A percentile compares a stretch with the other conserved stretches of the same genome.
These are phyloP conservation scores for Fusarium keratoplasticum DNA, from an alignment of 2,329 filamentous ascomycete species.

Conservation along the genomic window DNA sequence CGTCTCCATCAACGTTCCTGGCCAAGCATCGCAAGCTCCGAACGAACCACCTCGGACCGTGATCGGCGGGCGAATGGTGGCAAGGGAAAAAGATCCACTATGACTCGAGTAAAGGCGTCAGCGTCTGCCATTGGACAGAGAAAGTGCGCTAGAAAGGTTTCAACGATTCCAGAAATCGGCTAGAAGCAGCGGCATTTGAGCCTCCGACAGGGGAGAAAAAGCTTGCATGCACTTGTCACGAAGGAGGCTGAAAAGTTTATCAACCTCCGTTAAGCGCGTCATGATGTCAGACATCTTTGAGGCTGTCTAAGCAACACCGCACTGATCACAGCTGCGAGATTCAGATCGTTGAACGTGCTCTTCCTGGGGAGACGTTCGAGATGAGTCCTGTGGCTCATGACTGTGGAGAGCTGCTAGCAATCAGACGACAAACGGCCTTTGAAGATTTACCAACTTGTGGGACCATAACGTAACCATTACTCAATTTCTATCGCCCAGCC, in stretches of 20 bases:
- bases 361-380: conserved; percentile 5
- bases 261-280: not conserved
- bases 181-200: conserved; percentile 4
- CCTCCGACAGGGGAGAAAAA: not conserved
- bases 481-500: conserved; percentile 9
- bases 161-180: conserved; percentile 20
- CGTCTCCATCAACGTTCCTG: not conserved
- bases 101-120: not conserved
- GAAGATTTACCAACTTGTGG: conserved; percentile 15
- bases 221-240: not conserved
- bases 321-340: not conserved
- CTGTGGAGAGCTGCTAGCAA: not conserved
- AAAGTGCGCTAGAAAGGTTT: conserved; percentile 17
- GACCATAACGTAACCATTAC: conserved; percentile 39
- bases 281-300: conserved; percentile 11
- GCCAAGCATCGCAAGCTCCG: not conserved
- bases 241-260: conserved; percentile 21
- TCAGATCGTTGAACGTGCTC: not conserved
- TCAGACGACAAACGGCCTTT: conserved; percentile 12
- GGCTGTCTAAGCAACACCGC: no score
- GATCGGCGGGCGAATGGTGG: conserved; percentile 15
- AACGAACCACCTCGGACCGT: conserved; percentile 7
- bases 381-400: not conserved
- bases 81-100: conserved; percentile 2
- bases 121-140: not conserved